phyloP scores from a whole-genome alignment of 306 rosid species.

The Bauhinia variegata region DNA sequence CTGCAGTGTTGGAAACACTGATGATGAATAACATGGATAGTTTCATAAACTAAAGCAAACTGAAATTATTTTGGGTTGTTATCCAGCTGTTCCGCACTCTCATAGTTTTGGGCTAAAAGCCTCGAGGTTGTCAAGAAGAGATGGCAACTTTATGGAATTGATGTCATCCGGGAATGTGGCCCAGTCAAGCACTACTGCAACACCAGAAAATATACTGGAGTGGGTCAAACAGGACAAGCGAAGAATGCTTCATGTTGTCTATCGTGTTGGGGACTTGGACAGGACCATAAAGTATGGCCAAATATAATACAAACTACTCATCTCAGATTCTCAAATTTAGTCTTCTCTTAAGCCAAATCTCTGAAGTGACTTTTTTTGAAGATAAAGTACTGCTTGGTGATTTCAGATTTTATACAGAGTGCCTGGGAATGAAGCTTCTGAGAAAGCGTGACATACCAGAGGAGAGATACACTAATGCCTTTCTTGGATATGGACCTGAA shows the following conservation, averaged over 20 bases:
- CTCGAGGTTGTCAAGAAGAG: slow-evolving; percentile 55
- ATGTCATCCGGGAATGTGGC: slow-evolving; percentile 51
- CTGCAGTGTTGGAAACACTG: not conserved
- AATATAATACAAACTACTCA: slow-evolving; percentile 1
- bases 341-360: slow-evolving; percentile 18
- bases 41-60: slow-evolving; percentile 15
- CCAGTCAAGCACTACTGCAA: slow-evolving; percentile 57
- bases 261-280: slow-evolving; percentile 88
- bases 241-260: slow-evolving; percentile 81
- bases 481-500: slow-evolving; percentile 92
- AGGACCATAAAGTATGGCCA: slow-evolving; percentile 73
- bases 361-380: not conserved
- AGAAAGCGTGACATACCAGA: slow-evolving; percentile 84
- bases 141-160: slow-evolving; percentile 43
- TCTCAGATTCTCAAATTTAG: slow-evolving; percentile 7
- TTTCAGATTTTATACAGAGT: slow-evolving; percentile 83
- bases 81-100: slow-evolving; percentile 55
- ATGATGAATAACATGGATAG: not conserved
- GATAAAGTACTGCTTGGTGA: slow-evolving; percentile 31
- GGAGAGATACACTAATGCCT: slow-evolving; percentile 78
- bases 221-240: slow-evolving; percentile 82
- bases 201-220: slow-evolving; percentile 68
- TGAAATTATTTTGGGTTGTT: slow-evolving; percentile 37
- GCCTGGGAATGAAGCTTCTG: slow-evolving; percentile 86
- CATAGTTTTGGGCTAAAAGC: slow-evolving; percentile 58